These are phyloP conservation scores for Lippia alba DNA, from an alignment of 305 asterid species.

Conservation along the genomic window DNA sequence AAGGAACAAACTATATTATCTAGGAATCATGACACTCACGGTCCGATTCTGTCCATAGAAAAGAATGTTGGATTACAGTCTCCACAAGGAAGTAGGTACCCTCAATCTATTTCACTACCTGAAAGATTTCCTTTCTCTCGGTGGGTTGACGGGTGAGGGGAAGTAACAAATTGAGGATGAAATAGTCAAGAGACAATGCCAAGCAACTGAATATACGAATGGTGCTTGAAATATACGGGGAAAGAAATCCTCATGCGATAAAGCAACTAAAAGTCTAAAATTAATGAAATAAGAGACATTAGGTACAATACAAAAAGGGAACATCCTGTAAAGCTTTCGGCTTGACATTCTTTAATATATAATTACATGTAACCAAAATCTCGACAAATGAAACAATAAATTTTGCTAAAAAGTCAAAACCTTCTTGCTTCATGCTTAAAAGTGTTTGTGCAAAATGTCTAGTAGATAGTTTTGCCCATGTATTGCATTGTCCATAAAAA, in stretches of 20 bases:
- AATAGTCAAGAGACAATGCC: too few species aligned
- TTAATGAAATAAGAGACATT: not conserved
- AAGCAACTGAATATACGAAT: too few species aligned
- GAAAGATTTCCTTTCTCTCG: too few species aligned
- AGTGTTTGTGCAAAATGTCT: too few species aligned
- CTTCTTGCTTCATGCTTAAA: too few species aligned
- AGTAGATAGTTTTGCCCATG: not conserved
- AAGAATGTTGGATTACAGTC: not conserved
- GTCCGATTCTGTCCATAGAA: constrained; percentile 3
- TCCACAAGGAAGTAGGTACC: too few species aligned
- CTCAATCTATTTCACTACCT: too few species aligned
- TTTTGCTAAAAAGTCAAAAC: not conserved
- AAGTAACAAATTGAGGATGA: too few species aligned
- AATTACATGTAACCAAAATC: not conserved
- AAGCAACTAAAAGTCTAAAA: too few species aligned
- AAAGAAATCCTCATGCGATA: too few species aligned
- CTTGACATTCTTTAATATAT: not conserved
- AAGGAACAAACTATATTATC: constrained; percentile 13
- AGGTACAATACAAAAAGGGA: not conserved
- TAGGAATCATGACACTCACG: not conserved
- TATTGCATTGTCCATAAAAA: not conserved
- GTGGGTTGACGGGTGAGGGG: too few species aligned
- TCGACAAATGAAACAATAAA: not conserved
- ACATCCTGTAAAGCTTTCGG: not conserved
- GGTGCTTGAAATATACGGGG: too few species aligned